Evolutionary conservation across 352 stramenopile species (phyloP).

Genomic region (Globisporangium cylindrosporum): DNA sequence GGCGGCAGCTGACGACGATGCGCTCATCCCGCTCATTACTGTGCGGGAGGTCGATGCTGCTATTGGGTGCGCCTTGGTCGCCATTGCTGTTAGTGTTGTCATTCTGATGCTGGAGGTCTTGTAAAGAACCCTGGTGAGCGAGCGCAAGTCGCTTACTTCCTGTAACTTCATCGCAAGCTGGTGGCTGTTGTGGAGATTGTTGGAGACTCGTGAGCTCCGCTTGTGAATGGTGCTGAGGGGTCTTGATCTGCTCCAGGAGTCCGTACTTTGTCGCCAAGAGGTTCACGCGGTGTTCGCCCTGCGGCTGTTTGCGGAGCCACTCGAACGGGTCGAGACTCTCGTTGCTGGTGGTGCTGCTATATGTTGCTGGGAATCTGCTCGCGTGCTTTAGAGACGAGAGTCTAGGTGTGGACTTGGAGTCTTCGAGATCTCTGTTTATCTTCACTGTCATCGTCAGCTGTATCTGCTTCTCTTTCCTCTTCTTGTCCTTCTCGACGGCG

Average conservation of each 20-base stretch:
- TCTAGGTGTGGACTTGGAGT: slow-evolving; percentile 2
- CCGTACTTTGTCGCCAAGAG: slow-evolving; percentile 43
- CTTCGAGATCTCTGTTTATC: not conserved
- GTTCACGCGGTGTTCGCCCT: slow-evolving; percentile 55
- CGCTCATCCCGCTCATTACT: slow-evolving; percentile 13
- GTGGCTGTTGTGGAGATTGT: not conserved
- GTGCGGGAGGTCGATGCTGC: not conserved
- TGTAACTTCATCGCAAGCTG: not conserved
- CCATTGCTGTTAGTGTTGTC: not conserved
- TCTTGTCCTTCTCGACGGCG: slow-evolving; percentile 19
- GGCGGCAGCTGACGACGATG: slow-evolving; percentile 49
- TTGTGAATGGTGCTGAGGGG: slow-evolving; percentile 11
- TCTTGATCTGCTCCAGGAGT: slow-evolving; percentile 35
- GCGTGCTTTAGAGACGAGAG: slow-evolving; percentile 5
- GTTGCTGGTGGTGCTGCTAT: not conserved
- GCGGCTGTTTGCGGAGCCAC: slow-evolving; percentile 45
- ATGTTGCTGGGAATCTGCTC: not conserved
- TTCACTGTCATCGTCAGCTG: not conserved
- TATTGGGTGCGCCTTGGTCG: not conserved
- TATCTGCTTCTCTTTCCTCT: slow-evolving; percentile 10
- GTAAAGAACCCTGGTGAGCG: not conserved
- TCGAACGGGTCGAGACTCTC: slow-evolving; percentile 46
- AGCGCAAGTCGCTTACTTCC: not conserved
- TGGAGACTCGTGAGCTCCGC: not conserved
- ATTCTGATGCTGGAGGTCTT: not conserved